phyloP scores from a whole-genome alignment of 306 rosid genomes.

The Fragaria ananassa region DNA sequence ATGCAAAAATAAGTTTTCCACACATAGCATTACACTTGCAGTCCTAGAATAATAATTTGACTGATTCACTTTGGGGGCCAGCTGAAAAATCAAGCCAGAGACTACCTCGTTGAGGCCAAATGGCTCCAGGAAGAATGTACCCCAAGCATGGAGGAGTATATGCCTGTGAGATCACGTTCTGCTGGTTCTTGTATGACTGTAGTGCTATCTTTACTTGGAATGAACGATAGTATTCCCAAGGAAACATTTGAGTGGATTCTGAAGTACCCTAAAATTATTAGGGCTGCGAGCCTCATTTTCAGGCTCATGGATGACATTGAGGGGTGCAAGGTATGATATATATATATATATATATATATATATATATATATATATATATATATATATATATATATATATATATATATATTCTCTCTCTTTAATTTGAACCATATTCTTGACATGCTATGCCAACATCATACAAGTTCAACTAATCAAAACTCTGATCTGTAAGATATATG shows the following conservation, averaged over 20 bases:
- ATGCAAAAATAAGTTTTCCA: no score
- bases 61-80: background rate
- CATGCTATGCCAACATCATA: background rate
- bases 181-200: background rate
- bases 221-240: conserved; percentile 1
- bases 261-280: background rate
- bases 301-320: conserved; percentile 23
- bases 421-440: background rate
- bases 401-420: no score
- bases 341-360: no score
- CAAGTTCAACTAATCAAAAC: no score
- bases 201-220: background rate
- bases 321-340: conserved; percentile 6
- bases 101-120: conserved; percentile 30
- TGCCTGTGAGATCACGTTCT: background rate
- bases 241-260: conserved; percentile 5
- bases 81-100: conserved; percentile 15
- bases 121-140: conserved; percentile 27
- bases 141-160: conserved; percentile 38
- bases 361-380: no score
- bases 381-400: no score
- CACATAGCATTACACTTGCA: no score
- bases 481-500: background rate
- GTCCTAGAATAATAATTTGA: no score
- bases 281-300: background rate